phyloP scores from a whole-genome alignment of 2,329 filamentous ascomycete species.

The Orbilia ellipsospora region DNA sequence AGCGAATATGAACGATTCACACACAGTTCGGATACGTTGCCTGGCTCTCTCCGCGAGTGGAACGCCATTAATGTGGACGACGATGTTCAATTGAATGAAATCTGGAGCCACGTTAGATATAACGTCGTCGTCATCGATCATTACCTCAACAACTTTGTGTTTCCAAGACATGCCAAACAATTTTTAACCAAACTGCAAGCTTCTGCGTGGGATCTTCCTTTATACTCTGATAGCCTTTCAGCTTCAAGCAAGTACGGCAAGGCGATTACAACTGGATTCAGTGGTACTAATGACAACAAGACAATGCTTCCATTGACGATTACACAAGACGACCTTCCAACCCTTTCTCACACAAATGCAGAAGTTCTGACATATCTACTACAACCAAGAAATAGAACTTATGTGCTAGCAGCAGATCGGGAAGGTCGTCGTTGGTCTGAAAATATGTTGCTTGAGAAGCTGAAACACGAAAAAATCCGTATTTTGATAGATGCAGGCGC shows the following conservation, averaged over 20 bases:
- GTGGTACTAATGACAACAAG: constrained; percentile 76
- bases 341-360: constrained; percentile 71
- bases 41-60: constrained; percentile 67
- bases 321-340: constrained; percentile 70
- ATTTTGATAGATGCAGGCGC: constrained; percentile 75
- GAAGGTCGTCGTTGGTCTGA: constrained; percentile 64
- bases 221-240: constrained; percentile 60
- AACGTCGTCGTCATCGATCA: constrained; percentile 69
- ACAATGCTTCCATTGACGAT: constrained; percentile 72
- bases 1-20: constrained; percentile 69
- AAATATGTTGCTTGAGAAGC: constrained; percentile 63
- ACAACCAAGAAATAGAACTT: constrained; percentile 66
- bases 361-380: constrained; percentile 72
- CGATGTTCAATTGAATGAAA: constrained; percentile 64
- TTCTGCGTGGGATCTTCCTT: constrained; percentile 75
- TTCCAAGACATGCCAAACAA: constrained; percentile 73
- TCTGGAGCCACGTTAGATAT: constrained; percentile 68
- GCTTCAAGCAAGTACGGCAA: neutral
- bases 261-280: constrained; percentile 73
- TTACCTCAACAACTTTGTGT: constrained; percentile 73
- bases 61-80: constrained; percentile 72
- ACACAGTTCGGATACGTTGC: constrained; percentile 63
- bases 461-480: constrained; percentile 63
- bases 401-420: constrained; percentile 61
- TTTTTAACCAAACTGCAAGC: constrained; percentile 73